A percentile compares a stretch with the other conserved stretches of the same genome.
These are phyloP conservation scores for Neurospora cerealis DNA, from an alignment of 495 filamentous ascomycete genomes.

Conservation along the genomic window DNA sequence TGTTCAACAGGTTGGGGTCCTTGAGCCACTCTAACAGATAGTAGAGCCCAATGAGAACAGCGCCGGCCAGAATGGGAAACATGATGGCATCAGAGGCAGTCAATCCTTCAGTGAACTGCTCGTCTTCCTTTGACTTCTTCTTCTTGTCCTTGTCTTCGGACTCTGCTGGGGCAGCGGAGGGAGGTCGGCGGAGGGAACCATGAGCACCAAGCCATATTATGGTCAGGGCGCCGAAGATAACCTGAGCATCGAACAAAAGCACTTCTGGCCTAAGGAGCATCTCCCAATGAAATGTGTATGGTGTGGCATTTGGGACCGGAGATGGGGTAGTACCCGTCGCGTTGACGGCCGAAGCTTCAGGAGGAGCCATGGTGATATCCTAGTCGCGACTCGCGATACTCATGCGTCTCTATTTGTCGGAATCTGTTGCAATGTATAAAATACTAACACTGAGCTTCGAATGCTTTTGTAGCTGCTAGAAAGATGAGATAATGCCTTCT, in stretches of 20 bases:
- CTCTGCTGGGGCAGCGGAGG: conserved; percentile 59
- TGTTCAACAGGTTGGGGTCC: conserved; percentile 72
- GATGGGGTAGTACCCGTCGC: neutral
- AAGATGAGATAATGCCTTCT: neutral
- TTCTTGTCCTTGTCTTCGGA: conserved; percentile 30
- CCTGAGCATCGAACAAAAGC: conserved; percentile 27
- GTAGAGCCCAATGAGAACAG: conserved; percentile 67
- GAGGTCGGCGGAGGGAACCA: conserved; percentile 55
- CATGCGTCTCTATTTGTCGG: neutral
- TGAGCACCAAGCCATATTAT: conserved; percentile 39
- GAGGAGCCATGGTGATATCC: conserved; percentile 8
- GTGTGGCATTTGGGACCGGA: neutral
- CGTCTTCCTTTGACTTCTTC: conserved; percentile 47
- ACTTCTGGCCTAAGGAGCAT: conserved; percentile 43
- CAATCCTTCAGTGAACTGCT: conserved; percentile 64
- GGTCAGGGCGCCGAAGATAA: conserved; percentile 30
- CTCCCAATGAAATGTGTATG: conserved; percentile 2
- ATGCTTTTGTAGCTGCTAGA: neutral
- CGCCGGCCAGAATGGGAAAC: conserved; percentile 73
- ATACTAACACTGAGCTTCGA: neutral
- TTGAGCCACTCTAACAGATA: conserved; percentile 83
- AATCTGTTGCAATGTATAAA: neutral
- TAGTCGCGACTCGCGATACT: neutral
- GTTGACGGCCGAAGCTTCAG: conserved; percentile 1
- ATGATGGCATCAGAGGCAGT: conserved; percentile 73